Evolutionary conservation across 495 filamentous ascomycete species (phyloP), one percentile per base, ranked within the genome.

Genomic region (Xylaria palmicola): DNA sequence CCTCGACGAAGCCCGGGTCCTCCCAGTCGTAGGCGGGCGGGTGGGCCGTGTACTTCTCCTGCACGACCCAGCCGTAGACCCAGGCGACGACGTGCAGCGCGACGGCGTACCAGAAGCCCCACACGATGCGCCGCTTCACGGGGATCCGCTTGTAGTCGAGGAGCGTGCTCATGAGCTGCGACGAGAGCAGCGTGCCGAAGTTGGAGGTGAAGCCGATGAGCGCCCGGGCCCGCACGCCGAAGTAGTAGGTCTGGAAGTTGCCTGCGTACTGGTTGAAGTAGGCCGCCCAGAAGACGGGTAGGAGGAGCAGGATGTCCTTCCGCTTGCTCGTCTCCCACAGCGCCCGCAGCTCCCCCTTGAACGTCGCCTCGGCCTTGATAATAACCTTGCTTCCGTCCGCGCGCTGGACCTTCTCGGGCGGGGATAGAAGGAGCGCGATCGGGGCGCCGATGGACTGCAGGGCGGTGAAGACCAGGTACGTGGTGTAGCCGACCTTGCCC

Each of bases 181-280:
- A 70, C 8, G 69, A 66, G 5, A 72, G 24, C 5, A 70, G 39
- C 6, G 62, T 80, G 44, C 79, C 80, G 20, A 75, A 63, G 5
- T 79, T 83, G 1, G 74, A 74, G 5, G 75, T 75, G 24, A 83
- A 71, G 22, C 79, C 80, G 6, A 79, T 81, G 1, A 86, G 70
- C 0, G 83, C 79, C 6, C 84, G 74, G 1, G 80, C 72, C 0
- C 82, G 77, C 7, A 86, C 83, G 1, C 79, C 81, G 67, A 86
- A 86, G 64, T 86, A 86, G 51, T 81, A 81, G 17, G 82, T 80
- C 62, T 85, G 73, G 68, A 85, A 86, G 61, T 84, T 85, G n/a
- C 79, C 77, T 32, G 81, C 71, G 44, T 86, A 85, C 3, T 83
- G 82, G 51, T 83, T 83, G 75, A 82, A 86, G 45, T 81, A 79